Base-by-base conservation (phyloP, 169 alveolate genomes). In the Hammondia hammondi region DNA sequence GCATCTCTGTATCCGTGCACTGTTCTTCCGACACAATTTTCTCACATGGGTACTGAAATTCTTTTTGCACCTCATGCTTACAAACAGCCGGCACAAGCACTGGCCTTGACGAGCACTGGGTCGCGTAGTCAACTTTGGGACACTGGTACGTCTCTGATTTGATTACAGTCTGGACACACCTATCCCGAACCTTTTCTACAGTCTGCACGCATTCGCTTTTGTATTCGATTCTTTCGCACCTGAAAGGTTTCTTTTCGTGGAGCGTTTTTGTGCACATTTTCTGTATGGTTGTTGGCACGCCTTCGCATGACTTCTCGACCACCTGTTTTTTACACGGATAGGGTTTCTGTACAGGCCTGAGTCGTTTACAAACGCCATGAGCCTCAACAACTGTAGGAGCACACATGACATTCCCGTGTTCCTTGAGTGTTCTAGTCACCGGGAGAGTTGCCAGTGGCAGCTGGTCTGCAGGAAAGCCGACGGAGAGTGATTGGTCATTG, bases 241-340 rank as follows among this genome's bases (percentile, higher is more conserved):
- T 82, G 70, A 82, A 82, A 21, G 90, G 90, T 52, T 82, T 82
- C 70, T n/a, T 39, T 82, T 82, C 90, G 43, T 82, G 90, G 37
- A 43, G 21, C 70, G 90, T 82, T n/a, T 43, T 82, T 35, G 90
- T 82, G 90, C 90, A 82, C 90, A 82, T 43, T 35, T 43, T 82
- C 70, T 82, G 90, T 12, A 82, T 82, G 90, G 70, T 45, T 12
- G 70, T 82, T 21, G 90, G 90, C 21, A 82, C 90, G 35, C 21
- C 90, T 21, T 82, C 90, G 37, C 90, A 82, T 29, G 43, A 7
- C 70, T 82, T 82, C n/a, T 82, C 90, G n/a, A 45, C 39, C 17
- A 82, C 70, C 37, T 82, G 90, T 82, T 82, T 82, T 35, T 43
- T 82, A 46, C 90, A 82, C 0, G 90, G 90, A 37, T 82, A 82